phyloP scores from a whole-genome alignment of 352 stramenopile species.

The Globisporangium acanthophoron region DNA sequence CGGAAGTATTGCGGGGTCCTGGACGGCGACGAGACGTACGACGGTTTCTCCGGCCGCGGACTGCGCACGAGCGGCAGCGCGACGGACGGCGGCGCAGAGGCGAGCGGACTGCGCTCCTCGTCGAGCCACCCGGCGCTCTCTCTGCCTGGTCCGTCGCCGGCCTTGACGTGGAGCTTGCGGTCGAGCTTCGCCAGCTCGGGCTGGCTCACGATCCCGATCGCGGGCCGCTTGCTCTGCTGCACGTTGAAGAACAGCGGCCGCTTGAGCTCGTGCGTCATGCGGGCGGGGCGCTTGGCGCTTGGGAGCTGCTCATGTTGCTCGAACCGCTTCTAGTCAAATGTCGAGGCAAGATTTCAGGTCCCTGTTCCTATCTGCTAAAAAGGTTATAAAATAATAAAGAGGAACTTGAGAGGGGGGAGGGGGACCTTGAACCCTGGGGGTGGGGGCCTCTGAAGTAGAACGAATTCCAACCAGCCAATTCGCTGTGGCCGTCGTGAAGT shows the following conservation, averaged over 20 bases:
- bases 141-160: conserved; percentile 15
- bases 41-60: conserved; percentile 26
- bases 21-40: conserved; percentile 33
- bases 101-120: conserved; percentile 21
- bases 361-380: background rate
- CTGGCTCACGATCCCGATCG: conserved; percentile 45
- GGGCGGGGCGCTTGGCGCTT: background rate
- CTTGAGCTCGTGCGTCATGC: conserved; percentile 51
- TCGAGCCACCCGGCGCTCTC: background rate
- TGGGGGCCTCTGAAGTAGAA: conserved; percentile 31
- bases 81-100: conserved; percentile 21
- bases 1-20: conserved; percentile 61
- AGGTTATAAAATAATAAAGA: background rate
- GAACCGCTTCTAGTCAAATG: background rate
- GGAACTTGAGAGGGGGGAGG: background rate
- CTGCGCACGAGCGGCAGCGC: conserved; percentile 52
- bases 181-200: conserved; percentile 37
- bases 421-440: conserved; percentile 3
- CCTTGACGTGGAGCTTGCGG: conserved; percentile 11
- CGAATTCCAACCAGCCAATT: conserved; percentile 83
- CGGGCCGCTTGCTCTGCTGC: conserved; percentile 25
- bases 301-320: too few relatives aligned
- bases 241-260: conserved; percentile 55
- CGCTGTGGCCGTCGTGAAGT: conserved; percentile 39
- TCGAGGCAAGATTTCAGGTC: background rate